Base-by-base conservation (phyloP, 2,329 filamentous ascomycete genomes). In the Tolypocladium paradoxum region DNA sequence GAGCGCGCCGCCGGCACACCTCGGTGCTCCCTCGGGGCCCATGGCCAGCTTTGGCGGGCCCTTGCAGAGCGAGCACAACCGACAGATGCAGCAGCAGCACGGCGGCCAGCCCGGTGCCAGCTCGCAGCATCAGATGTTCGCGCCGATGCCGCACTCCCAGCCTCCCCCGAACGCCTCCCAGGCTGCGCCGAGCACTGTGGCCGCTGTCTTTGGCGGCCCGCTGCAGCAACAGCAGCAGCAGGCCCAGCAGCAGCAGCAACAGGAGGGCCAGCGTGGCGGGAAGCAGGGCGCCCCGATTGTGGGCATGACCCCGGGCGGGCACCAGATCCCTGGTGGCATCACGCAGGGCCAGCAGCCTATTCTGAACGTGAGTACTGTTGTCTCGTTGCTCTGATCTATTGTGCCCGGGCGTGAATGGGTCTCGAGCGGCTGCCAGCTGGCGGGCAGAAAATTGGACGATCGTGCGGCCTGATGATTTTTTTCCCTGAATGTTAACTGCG, bases 171-270 rank as follows among this genome's bases (percentile, higher is more conserved):
- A 75, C 62, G 68, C 73, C 56, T 73, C 81, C 14, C 75, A 85
- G 52, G 78, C 78, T 27, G 77, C 78, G 24, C 77, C 84, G 34
- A 81, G 74, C 56, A 80, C 80, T 16, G 78, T 82, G 49, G 79
- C 75, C 4, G 78, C 79, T 51, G 76, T 87, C 37, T 95, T 91
- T 61, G 85, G 84, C 27, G 82, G 84, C 3, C 83, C 87, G 48
- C 73, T 84, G 54, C 84, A 83, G 60, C 79, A 75, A 55, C 54
- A 56, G 43, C 58, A 54, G 48, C 82, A 86, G 48, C 75, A 73
- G 54, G 70, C 73, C 51, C 74, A 74, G 56, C 73, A 75, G 22
- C 57, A 60, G 33, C 58, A 79, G 77, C 55, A 84, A 64, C 88
- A 89, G 64, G 83, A 84, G 48, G 73, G 76, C 51, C 75, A 77